Evolutionary conservation across 805 yeast genomes (phyloP).

Genomic region (Yamadazyma sp.): DNA sequence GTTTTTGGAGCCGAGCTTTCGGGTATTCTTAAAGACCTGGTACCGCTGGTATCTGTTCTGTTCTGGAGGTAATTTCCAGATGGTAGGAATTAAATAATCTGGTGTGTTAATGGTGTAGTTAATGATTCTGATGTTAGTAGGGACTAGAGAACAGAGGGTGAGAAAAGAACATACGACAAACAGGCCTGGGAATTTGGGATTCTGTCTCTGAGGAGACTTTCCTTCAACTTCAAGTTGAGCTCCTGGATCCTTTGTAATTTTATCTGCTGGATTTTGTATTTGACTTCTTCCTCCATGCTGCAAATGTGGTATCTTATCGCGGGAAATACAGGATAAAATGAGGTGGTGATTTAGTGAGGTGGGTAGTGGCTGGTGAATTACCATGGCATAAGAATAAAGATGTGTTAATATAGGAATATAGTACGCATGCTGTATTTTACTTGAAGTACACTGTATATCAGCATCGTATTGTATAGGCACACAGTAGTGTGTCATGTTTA

Average conservation of each 20-base stretch:
- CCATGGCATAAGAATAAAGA: too few species aligned
- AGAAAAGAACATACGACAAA: conserved; percentile 29
- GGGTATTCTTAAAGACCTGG: conserved; percentile 17
- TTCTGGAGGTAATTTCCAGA: conserved; percentile 39
- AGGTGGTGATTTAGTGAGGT: neutral
- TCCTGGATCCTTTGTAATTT: conserved; percentile 63
- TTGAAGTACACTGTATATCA: too few species aligned
- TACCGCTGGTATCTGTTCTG: conserved; percentile 35
- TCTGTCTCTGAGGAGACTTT: conserved; percentile 53
- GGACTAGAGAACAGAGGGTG: neutral
- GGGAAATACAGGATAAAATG: too few species aligned
- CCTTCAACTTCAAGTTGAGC: conserved; percentile 52
- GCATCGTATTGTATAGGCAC: too few species aligned
- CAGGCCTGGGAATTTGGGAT: conserved; percentile 66
- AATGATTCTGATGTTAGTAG: conserved; percentile 31
- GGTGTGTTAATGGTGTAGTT: conserved; percentile 43
- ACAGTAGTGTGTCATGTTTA: too few species aligned
- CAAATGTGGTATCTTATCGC: conserved; percentile 11
- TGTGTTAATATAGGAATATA: too few species aligned
- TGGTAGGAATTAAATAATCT: conserved; percentile 47
- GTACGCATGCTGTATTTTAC: too few species aligned
- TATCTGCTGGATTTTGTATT: conserved; percentile 47
- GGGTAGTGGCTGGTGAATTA: too few species aligned
- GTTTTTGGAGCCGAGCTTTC: conserved; percentile 6
- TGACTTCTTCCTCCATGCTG: conserved; percentile 20